Evolutionary conservation across 2,329 filamentous ascomycete species (phyloP), one percentile per base, ranked within the genome.

Genomic region (Neocatenulostroma microsporum): DNA sequence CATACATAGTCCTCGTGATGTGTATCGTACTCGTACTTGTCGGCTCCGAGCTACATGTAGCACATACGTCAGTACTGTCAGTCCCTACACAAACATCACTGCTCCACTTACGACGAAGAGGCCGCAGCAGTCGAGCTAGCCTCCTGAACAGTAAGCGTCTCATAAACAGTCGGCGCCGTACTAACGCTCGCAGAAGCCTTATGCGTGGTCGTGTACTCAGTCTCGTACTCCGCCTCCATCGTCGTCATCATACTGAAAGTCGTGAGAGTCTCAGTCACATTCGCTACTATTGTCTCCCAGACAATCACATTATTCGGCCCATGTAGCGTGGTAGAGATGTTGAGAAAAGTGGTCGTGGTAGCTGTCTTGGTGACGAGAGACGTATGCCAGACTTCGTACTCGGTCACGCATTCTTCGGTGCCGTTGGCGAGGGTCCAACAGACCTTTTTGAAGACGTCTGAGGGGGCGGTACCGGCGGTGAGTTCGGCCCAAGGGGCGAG

Each of bases 401-500:
- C 60, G 5, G 54, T 56, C 15, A 62, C 48, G 48, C 64, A 69
- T 32, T 63, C 54, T 28, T 58, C 46, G 5, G 53, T 57, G 13
- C 54, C 61, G 37, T 64, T 55, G 10, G 52, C 46, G 30, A 56
- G 49, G 5, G 51, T 49, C 1, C 54, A 58, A 52, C 64, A 68
- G 27, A 68, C 54, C 40, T 65, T 64, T 26, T 62, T 54, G 21
- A 61, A 58, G 14, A 68, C 60, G 27, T 66, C 58, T 1, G 53
- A 50, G 3, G 66, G 64, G 0, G 50, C 44, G 0, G 53, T 50
- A 11, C 61, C 64, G 5, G 56, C 54, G 0, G 63, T 65, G 24
- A 67, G 46, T 1, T 61, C 56, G 39, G 63, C 56, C 65, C 64
- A 69, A 2, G 62, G 60, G 1, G 64, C 65, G 21, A 67, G 45